phyloP scores from a whole-genome alignment of 192 early-diverging fungal species.

The Rhizoclosmatium globosum region DNA sequence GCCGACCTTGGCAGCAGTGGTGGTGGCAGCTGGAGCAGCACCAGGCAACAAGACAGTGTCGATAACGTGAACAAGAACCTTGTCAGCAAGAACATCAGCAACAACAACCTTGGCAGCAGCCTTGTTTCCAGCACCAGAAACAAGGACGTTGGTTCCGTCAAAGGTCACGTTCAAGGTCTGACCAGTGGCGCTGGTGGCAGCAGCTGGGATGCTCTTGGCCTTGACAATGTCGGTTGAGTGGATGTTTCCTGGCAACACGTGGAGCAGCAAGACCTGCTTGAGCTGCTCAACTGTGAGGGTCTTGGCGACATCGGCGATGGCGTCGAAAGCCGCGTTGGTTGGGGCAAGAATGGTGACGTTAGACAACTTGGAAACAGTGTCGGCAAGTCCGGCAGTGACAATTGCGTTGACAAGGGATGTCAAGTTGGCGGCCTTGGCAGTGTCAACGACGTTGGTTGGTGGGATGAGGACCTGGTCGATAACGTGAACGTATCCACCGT shows the following conservation, averaged over 20 bases:
- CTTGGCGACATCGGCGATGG: conserved; percentile 23
- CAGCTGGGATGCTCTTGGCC: not conserved
- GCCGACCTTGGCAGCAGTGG: no score
- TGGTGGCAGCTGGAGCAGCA: no score
- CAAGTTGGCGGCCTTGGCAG: conserved; percentile 30
- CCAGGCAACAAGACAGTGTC: conserved; percentile 55
- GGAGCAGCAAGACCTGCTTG: conserved; percentile 41
- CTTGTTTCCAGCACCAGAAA: conserved; percentile 49
- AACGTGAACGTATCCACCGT: conserved; percentile 46
- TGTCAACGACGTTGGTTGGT: conserved; percentile 21
- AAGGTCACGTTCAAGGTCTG: conserved; percentile 26
- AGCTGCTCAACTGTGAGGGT: conserved; percentile 41
- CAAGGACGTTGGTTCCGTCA: conserved; percentile 35
- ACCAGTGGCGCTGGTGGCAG: conserved; percentile 8
- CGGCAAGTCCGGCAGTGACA: conserved; percentile 12
- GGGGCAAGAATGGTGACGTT: conserved; percentile 49
- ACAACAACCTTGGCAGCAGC: conserved; percentile 46
- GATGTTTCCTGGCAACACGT: conserved; percentile 34
- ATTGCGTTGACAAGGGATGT: conserved; percentile 32
- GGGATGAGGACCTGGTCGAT: conserved; percentile 51
- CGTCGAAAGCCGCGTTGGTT: conserved; percentile 29
- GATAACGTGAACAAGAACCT: conserved; percentile 57
- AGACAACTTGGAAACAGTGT: conserved; percentile 27
- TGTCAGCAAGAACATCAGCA: conserved; percentile 46
- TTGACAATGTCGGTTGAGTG: conserved; percentile 18